phyloP scores from a whole-genome alignment of 78 protist species.

The slime mould (Dictyostelium discoideum) region dicty_2.7 NC_007091.3:1249501-1250000 shows the following conservation, averaged over 20 bases:
- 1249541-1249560: not conserved
- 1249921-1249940: conserved; percentile 11
- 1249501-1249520: not conserved
- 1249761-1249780: not conserved
- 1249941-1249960: not conserved
- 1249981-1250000: not conserved
- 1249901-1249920: not conserved
- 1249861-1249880: not conserved
- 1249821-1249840: not conserved
- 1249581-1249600: not conserved
- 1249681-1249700: not conserved
- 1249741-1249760: not conserved
- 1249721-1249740: not conserved
- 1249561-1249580: conserved; percentile 1
- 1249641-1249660: not conserved
- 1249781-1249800: not conserved
- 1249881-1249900: not conserved
- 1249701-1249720: not conserved
- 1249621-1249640: not conserved
- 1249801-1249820: conserved; percentile 1
- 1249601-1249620: not conserved
- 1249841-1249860: not conserved
- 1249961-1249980: conserved; percentile 18
- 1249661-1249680: not conserved
- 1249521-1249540: not conserved